Evolutionary conservation across 2,329 filamentous ascomycete species (phyloP).

Genomic region (Xylaria sp.): DNA sequence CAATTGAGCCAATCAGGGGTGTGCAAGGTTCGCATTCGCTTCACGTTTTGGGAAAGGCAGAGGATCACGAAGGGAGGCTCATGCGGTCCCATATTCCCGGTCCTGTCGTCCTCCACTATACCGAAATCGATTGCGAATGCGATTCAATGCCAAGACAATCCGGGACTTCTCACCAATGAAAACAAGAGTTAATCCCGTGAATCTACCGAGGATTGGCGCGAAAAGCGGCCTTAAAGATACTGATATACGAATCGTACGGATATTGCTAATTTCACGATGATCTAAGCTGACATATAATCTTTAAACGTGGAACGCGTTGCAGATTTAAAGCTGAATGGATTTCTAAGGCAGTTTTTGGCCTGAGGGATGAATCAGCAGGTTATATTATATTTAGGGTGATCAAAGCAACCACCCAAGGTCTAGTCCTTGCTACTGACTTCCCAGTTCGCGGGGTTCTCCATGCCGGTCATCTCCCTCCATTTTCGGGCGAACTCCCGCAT

Average conservation of each 20-base stretch:
- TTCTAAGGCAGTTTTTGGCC: neutral
- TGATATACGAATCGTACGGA: neutral
- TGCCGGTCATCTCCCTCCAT: slow-evolving; percentile 70
- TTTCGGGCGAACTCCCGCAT: slow-evolving; percentile 82
- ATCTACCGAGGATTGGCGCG: neutral
- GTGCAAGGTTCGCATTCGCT: slow-evolving; percentile 20
- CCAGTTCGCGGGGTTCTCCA: slow-evolving; percentile 46
- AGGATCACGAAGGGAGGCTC: slow-evolving; percentile 1
- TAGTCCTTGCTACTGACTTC: slow-evolving; percentile 37
- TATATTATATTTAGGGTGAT: neutral
- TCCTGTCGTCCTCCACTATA: neutral
- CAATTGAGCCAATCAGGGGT: slow-evolving; percentile 15
- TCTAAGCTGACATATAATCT: neutral
- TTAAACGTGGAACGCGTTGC: neutral
- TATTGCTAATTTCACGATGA: neutral
- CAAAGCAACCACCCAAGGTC: neutral
- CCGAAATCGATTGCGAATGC: slow-evolving; percentile 16
- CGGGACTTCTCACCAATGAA: too few species aligned
- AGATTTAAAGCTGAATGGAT: neutral
- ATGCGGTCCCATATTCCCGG: neutral
- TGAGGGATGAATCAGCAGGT: neutral
- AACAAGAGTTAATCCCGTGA: neutral
- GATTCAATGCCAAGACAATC: slow-evolving; percentile 5
- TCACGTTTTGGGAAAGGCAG: slow-evolving; percentile 11
- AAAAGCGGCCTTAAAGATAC: neutral